These are phyloP conservation scores for Quercus rubra DNA, from an alignment of 306 rosid species.

Conservation along the genomic window DNA sequence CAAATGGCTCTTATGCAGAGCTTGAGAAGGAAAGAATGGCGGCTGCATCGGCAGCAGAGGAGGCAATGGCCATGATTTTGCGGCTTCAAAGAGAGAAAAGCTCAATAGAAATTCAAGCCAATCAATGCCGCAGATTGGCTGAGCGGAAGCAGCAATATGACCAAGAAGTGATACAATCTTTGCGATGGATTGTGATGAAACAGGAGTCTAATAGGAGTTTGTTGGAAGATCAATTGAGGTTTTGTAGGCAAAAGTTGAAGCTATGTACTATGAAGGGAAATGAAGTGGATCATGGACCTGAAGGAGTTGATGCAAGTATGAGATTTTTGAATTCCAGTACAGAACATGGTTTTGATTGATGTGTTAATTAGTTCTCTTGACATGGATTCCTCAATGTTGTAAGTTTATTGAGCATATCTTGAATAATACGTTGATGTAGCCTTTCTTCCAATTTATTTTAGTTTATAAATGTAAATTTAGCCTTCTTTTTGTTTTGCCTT, in stretches of 20 bases:
- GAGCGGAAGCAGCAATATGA: slow-evolving; percentile 59
- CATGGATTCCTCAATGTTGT: slow-evolving; percentile 17
- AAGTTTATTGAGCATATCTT: slow-evolving; percentile 22
- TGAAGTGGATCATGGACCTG: slow-evolving; percentile 22
- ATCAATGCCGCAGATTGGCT: slow-evolving; percentile 54
- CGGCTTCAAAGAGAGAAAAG: slow-evolving; percentile 74
- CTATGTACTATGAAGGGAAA: slow-evolving; percentile 11
- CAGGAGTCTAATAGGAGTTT: slow-evolving; percentile 34
- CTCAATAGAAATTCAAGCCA: slow-evolving; percentile 49
- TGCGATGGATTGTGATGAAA: slow-evolving; percentile 38
- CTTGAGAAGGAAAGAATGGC: slow-evolving; percentile 73
- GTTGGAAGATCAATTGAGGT: slow-evolving; percentile 37
- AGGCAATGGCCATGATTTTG: slow-evolving; percentile 80
- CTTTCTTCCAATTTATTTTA: slow-evolving; percentile 16
- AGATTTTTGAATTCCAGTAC: slow-evolving; percentile 22
- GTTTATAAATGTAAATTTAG: too few relatives aligned
- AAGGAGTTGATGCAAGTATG: slow-evolving; percentile 7
- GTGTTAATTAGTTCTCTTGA: slow-evolving; percentile 18
- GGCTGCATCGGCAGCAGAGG: slow-evolving; percentile 65
- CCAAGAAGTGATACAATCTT: slow-evolving; percentile 37
- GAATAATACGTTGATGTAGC: slow-evolving; percentile 3
- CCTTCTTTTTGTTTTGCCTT: too few relatives aligned
- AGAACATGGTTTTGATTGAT: slow-evolving; percentile 20
- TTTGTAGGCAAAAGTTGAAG: slow-evolving; percentile 36
- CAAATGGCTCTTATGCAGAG: slow-evolving; percentile 43